A percentile compares a stretch with the other conserved stretches of the same genome.
Conservation (phyloP, 129 eudicot genomes). For the Helianthus annuus region DNA sequence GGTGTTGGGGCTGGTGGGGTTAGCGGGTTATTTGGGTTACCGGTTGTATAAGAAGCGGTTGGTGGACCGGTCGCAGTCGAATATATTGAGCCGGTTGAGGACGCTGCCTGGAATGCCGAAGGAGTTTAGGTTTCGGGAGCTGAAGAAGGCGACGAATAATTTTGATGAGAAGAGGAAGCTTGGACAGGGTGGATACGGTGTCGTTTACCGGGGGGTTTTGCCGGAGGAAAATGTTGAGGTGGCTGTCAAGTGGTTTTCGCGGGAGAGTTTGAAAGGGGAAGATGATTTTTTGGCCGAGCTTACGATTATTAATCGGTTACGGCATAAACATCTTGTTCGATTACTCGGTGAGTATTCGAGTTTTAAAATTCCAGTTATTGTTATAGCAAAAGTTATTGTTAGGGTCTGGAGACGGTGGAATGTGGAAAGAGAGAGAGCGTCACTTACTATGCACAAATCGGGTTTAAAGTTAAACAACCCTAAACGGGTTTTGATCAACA, state of each 20-base stretch:
- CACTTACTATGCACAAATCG: too few relatives aligned
- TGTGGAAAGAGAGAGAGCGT: too few relatives aligned
- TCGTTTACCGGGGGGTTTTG: slow-evolving; percentile 65
- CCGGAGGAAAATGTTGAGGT: slow-evolving; percentile 60
- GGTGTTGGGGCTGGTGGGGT: slow-evolving; percentile 29
- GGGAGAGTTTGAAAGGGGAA: slow-evolving; percentile 76
- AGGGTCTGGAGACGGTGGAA: too few relatives aligned
- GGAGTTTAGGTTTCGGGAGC: slow-evolving; percentile 64
- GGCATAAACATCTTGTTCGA: slow-evolving; percentile 85
- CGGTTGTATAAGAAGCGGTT: slow-evolving; percentile 22
- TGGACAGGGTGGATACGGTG: slow-evolving; percentile 92
- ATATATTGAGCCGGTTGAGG: slow-evolving; percentile 55
- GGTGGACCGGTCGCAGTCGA: slow-evolving; percentile 34
- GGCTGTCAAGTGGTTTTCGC: slow-evolving; percentile 79
- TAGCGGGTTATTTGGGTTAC: slow-evolving; percentile 34
- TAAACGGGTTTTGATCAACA: too few relatives aligned
- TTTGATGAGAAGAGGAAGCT: slow-evolving; percentile 76
- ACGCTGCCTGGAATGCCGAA: slow-evolving; percentile 80
- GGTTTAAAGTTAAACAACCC: too few relatives aligned
- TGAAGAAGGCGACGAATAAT: slow-evolving; percentile 80
- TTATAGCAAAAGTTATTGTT: too few relatives aligned
- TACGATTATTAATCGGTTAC: slow-evolving; percentile 83
- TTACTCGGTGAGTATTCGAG: slow-evolving; percentile 57
- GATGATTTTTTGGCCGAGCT: slow-evolving; percentile 94
- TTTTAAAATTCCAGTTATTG: not conserved